These are phyloP conservation scores for Lasiodiplodia sp. DNA, from an alignment of 2,329 filamentous ascomycete species.

Conservation along the genomic window DNA sequence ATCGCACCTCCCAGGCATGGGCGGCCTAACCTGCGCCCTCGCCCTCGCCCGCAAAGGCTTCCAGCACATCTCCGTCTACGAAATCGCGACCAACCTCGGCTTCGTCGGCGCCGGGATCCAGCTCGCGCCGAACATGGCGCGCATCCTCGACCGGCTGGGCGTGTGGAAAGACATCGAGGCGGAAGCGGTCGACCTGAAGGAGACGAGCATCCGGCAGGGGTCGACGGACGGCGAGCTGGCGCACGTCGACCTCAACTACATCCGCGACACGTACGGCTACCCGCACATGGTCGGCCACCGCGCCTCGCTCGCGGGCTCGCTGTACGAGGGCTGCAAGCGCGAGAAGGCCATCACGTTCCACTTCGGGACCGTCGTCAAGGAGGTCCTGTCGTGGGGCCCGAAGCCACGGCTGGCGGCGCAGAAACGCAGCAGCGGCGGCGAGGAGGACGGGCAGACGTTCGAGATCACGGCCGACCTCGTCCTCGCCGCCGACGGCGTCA, in stretches of 20 bases:
- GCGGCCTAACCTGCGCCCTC: constrained; percentile 74
- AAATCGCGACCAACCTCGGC: constrained; percentile 74
- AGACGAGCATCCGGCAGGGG: constrained; percentile 78
- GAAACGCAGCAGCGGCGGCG: constrained; percentile 46
- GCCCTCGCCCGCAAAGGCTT: constrained; percentile 80
- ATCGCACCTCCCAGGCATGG: constrained; percentile 68
- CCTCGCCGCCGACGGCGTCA: constrained; percentile 58
- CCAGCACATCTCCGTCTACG: constrained; percentile 75
- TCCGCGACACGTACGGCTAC: constrained; percentile 73
- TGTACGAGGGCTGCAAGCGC: constrained; percentile 74
- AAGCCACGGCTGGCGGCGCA: constrained; percentile 66
- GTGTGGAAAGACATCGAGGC: constrained; percentile 75
- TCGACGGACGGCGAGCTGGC: constrained; percentile 72
- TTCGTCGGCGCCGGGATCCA: constrained; percentile 89
- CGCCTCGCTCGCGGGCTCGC: constrained; percentile 70
- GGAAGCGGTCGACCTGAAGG: constrained; percentile 74
- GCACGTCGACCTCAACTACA: constrained; percentile 73
- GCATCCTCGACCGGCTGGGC: constrained; percentile 75
- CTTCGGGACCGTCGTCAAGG: constrained; percentile 65
- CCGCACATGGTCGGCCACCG: constrained; percentile 84
- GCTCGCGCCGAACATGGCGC: constrained; percentile 81
- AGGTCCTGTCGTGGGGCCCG: constrained; percentile 66
- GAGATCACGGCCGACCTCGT: constrained; percentile 59
- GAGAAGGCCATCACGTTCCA: constrained; percentile 72
- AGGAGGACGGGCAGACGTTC: constrained; percentile 60